Conservation (phyloP, 1,284 basidiomycete species). For the Cryptococcus neoformans region DNA sequence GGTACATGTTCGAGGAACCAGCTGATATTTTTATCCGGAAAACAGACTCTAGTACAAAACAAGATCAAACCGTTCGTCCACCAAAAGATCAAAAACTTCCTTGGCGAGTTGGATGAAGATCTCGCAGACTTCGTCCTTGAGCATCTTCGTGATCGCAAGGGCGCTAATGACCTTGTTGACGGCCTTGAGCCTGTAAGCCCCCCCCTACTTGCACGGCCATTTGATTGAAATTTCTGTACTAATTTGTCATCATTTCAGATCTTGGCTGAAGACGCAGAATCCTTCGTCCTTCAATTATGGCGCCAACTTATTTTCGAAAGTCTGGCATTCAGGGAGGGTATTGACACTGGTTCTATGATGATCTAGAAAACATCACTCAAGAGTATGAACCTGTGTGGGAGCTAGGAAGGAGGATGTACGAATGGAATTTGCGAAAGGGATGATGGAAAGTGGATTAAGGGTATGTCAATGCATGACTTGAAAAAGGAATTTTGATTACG, state of each 20-base stretch:
- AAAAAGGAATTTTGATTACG: not conserved
- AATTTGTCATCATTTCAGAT: slow-evolving; percentile 55
- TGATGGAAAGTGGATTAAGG: not conserved
- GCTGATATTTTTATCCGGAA: not conserved
- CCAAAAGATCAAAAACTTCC: slow-evolving; percentile 71
- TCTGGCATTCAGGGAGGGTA: slow-evolving; percentile 26
- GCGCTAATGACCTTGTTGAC: slow-evolving; percentile 73
- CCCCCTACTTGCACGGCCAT: not conserved
- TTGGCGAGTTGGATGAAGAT: slow-evolving; percentile 72
- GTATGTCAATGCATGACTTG: slow-evolving; percentile 2
- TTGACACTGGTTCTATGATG: slow-evolving; percentile 31
- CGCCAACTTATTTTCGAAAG: slow-evolving; percentile 79
- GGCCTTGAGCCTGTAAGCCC: slow-evolving; percentile 76
- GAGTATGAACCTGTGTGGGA: too few species aligned
- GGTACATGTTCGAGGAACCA: not conserved
- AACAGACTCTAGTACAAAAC: slow-evolving; percentile 26
- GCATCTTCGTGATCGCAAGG: slow-evolving; percentile 79
- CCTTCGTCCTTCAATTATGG: slow-evolving; percentile 74
- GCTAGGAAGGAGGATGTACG: not conserved
- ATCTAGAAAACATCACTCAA: slow-evolving; percentile 5
- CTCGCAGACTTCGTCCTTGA: slow-evolving; percentile 85
- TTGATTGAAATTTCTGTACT: not conserved
- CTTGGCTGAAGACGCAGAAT: slow-evolving; percentile 77
- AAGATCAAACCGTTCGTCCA: slow-evolving; percentile 78
- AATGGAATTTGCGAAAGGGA: not conserved